Conservation (phyloP, 352 stramenopile species). For the Plasmopara muralis region DNA sequence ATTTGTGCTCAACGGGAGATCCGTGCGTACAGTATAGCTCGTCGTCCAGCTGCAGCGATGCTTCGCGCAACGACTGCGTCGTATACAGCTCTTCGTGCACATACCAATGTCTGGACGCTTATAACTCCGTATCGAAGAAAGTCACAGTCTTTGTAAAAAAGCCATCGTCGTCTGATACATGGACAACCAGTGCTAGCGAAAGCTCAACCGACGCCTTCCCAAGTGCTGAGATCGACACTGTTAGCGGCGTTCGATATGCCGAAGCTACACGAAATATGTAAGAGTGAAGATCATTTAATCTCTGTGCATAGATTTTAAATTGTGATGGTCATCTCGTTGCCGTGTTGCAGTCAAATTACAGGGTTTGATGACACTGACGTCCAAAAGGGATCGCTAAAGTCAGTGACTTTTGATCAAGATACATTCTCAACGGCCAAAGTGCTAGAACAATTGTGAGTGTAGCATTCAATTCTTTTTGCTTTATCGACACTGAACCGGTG, state of each 20-base stretch:
- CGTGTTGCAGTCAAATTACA: conserved; percentile 53
- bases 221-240: conserved; percentile 41
- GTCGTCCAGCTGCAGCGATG: conserved; percentile 38
- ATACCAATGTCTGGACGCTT: conserved; percentile 64
- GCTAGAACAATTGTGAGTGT: conserved; percentile 42
- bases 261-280: conserved; percentile 46
- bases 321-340: conserved; percentile 7
- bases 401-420: conserved; percentile 34
- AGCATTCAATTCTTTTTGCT: not conserved
- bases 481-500: not conserved
- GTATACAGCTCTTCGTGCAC: conserved; percentile 38
- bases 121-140: conserved; percentile 37
- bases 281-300: conserved; percentile 6
- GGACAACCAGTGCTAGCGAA: conserved; percentile 21
- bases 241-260: conserved; percentile 34
- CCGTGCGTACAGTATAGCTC: conserved; percentile 58
- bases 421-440: conserved; percentile 38
- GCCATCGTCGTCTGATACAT: conserved; percentile 34
- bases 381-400: conserved; percentile 56
- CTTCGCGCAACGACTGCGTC: conserved; percentile 45
- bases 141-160: conserved; percentile 74
- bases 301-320: conserved; percentile 1
- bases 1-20: conserved; percentile 25
- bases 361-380: conserved; percentile 49
- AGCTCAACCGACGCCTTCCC: conserved; percentile 30